Evolutionary conservation across 306 rosid genomes (phyloP), one percentile per base, ranked within the genome.

Genomic region (Gynostemma pentaphyllum): DNA sequence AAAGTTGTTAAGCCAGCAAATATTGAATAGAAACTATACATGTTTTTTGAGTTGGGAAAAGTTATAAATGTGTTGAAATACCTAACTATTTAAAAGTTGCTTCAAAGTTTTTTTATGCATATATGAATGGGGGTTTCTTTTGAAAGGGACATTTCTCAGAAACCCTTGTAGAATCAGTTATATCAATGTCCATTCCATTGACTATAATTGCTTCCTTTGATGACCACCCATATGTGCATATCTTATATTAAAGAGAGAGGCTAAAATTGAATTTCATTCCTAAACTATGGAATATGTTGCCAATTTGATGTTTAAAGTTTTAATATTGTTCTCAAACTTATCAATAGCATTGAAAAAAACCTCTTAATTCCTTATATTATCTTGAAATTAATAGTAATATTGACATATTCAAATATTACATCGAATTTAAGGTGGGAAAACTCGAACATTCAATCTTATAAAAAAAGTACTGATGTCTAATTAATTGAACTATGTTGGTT

Each of bases 1-100:
- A 57, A 57, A 57, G 64, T 57, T 57, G 64, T 57, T 36, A 57
- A 57, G 64, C 4, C 45, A 56, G 9, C 63, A 56, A 56, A 44
- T 56, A 18, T 56, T 56, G 63, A 55, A 56, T 56, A 27, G 63
- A 56, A 56, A 32, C 63, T 55, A 24, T 53, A 9, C 62, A 56
- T 32, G 64, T 57, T 36, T 57, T 57, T 16, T 57, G 64, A 57
- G 46, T 57, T 57, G 64, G 64, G 64, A 19, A 36, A 36, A 4
- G n/a, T n/a, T n/a, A 21, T 1, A 32, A 29, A 55, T 55, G 62
- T 55, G 62, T 18, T 14, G 14, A 19, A 34, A 57, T 36, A 57
- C 45, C 64, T 36, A 57, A 36, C 64, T 57, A 11, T 57, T 57
- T 9, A 2, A 57, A 34, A 4, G 10, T 15, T 26, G 27, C 32